phyloP scores from a whole-genome alignment of 2,329 filamentous ascomycete species.

The Purpureocillium takamizusanense region DNA sequence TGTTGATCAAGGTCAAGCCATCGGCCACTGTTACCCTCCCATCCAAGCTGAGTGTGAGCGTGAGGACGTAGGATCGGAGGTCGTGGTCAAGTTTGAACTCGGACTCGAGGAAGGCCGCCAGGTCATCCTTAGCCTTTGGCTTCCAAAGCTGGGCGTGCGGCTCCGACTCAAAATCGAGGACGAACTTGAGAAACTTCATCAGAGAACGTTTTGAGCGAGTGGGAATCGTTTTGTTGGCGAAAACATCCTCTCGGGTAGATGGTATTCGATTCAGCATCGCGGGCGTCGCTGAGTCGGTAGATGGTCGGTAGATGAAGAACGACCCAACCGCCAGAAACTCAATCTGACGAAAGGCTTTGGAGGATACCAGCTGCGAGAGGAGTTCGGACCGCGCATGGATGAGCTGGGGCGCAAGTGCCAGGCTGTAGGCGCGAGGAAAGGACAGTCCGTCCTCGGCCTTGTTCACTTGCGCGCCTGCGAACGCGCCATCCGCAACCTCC shows the following conservation, averaged over 20 bases:
- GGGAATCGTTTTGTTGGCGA: constrained; percentile 66
- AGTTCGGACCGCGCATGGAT: constrained; percentile 77
- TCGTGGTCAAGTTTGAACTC: constrained; percentile 60
- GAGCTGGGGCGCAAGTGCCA: constrained; percentile 78
- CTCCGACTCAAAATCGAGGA: constrained; percentile 60
- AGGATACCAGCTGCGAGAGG: constrained; percentile 75
- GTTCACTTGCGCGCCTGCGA: constrained; percentile 22
- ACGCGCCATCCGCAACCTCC: constrained; percentile 13
- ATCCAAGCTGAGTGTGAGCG: constrained; percentile 68
- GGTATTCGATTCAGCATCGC: constrained; percentile 61
- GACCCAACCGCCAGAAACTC: constrained; percentile 91
- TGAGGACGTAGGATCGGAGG: constrained; percentile 51
- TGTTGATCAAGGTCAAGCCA: constrained; percentile 64
- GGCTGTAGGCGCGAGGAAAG: constrained; percentile 65
- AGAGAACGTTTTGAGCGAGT: constrained; percentile 73
- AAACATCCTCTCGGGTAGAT: constrained; percentile 85
- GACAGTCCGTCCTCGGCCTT: constrained; percentile 36
- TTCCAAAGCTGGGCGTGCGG: constrained; percentile 49
- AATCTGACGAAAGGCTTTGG: constrained; percentile 77
- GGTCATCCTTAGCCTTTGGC: constrained; percentile 39
- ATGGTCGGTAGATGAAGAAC: constrained; percentile 66
- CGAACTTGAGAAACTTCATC: constrained; percentile 92
- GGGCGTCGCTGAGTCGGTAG: constrained; percentile 16
- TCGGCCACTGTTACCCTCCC: constrained; percentile 51
- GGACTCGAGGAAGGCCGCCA: constrained; percentile 49